phyloP scores from a whole-genome alignment of 192 early-diverging fungal genomes.

The Chytriomyces sp. region DNA sequence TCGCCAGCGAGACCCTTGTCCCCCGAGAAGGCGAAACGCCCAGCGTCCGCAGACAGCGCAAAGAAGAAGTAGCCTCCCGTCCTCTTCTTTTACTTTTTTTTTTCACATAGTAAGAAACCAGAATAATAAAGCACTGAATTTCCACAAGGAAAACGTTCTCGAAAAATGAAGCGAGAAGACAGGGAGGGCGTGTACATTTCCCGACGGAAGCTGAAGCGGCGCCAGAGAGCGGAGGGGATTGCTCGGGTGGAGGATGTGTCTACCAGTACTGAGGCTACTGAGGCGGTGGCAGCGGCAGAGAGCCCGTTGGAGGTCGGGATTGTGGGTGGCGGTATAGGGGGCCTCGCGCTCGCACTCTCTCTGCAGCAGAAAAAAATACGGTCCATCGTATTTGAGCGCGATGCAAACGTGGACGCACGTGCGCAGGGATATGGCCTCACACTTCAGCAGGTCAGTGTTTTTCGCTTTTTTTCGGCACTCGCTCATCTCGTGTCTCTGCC shows the following conservation, averaged over 20 bases:
- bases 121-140: not conserved
- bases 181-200: not conserved
- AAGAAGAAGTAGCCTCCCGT: not conserved
- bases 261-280: not conserved
- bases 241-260: too few relatives aligned
- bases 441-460: constrained; percentile 26
- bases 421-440: constrained; percentile 32
- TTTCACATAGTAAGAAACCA: not conserved
- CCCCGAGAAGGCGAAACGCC: too few relatives aligned
- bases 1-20: too few relatives aligned
- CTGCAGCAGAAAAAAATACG: constrained; percentile 4
- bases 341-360: constrained; percentile 18
- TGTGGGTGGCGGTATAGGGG: constrained; percentile 26
- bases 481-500: not conserved
- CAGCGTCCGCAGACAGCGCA: too few relatives aligned
- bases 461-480: not conserved
- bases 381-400: constrained; percentile 18
- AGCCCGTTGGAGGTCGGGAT: constrained; percentile 5
- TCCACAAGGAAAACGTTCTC: too few relatives aligned
- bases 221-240: not conserved
- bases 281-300: not conserved
- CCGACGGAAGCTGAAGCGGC: not conserved
- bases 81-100: not conserved
- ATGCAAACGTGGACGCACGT: constrained; percentile 4
- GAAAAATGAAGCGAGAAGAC: too few relatives aligned